A percentile compares a stretch with the other conserved stretches of the same genome.
Evolutionary conservation across 257 asterid genomes (phyloP).

Genomic region (Solanum virginianum): DNA sequence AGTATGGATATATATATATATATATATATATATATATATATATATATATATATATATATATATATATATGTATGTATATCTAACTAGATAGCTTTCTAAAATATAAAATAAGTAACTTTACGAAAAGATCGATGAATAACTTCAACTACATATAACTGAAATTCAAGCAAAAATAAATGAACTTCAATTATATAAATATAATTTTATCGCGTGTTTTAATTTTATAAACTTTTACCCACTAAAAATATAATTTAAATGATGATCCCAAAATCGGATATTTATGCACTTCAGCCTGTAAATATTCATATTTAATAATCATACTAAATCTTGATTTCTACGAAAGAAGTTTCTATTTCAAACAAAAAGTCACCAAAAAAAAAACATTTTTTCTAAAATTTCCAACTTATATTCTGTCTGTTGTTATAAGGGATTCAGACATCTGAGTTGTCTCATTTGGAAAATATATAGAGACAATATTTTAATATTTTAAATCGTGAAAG

Average conservation of each 20-base stretch:
- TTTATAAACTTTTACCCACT: neutral
- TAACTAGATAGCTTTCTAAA: no score
- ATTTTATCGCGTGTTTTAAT: neutral
- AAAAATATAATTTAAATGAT: neutral
- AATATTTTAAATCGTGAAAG: fast-evolving
- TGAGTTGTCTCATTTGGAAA: neutral
- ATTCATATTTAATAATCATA: neutral
- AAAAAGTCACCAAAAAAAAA: neutral
- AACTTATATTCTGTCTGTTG: neutral
- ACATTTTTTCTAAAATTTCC: neutral
- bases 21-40: no score
- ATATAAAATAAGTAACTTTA: neutral
- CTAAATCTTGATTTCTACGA: neutral
- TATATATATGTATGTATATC: no score
- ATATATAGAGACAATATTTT: neutral
- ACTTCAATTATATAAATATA: neutral
- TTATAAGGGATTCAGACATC: neutral
- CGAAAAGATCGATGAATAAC: neutral
- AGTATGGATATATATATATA: no score
- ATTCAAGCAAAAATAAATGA: neutral
- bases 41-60: no score
- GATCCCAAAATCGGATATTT: neutral
- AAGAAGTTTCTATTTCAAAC: neutral
- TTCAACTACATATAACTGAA: neutral
- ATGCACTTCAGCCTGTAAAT: neutral